Evolutionary conservation across 2,329 filamentous ascomycete species (phyloP).

Genomic region (Phaeosphaeria sp.): DNA sequence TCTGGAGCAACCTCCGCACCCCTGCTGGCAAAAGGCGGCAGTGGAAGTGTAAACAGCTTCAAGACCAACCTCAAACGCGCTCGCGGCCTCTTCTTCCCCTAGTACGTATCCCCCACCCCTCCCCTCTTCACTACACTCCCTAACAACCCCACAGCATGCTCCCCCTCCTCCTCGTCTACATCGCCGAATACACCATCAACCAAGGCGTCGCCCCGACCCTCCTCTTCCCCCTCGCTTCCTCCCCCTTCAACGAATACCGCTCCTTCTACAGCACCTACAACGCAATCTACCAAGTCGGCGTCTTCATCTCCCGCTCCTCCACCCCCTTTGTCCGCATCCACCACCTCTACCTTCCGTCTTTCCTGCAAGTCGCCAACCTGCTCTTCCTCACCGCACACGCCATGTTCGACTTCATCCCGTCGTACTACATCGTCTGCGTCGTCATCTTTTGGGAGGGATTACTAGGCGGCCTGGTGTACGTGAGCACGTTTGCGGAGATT

Average conservation of each 20-base stretch:
- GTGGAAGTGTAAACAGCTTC: slow-evolving; percentile 43
- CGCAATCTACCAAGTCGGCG: slow-evolving; percentile 92
- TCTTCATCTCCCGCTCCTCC: slow-evolving; percentile 92
- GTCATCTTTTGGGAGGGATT: slow-evolving; percentile 95
- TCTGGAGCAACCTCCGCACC: slow-evolving; percentile 36
- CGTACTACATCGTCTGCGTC: slow-evolving; percentile 82
- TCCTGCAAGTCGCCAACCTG: slow-evolving; percentile 84
- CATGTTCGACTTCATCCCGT: slow-evolving; percentile 80
- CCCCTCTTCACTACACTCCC: not conserved
- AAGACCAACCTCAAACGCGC: slow-evolving; percentile 68
- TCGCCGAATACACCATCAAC: slow-evolving; percentile 97
- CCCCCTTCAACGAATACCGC: slow-evolving; percentile 81
- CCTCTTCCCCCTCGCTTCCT: slow-evolving; percentile 77
- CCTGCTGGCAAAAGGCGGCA: slow-evolving; percentile 12
- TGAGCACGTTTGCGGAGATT: slow-evolving; percentile 89
- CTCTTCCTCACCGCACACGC: slow-evolving; percentile 76
- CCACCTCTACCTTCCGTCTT: slow-evolving; percentile 78
- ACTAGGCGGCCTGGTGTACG: slow-evolving; percentile 89
- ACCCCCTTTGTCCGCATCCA: slow-evolving; percentile 86
- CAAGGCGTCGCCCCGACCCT: slow-evolving; percentile 91
- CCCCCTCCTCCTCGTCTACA: slow-evolving; percentile 88
- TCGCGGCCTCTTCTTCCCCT: slow-evolving; percentile 73
- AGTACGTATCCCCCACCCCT: slow-evolving; percentile 54
- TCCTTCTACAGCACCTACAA: slow-evolving; percentile 95
- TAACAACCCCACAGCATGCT: slow-evolving; percentile 69